Base-by-base conservation (phyloP, 2,329 filamentous ascomycete species). In the Hymenoscyphus repandus region DNA sequence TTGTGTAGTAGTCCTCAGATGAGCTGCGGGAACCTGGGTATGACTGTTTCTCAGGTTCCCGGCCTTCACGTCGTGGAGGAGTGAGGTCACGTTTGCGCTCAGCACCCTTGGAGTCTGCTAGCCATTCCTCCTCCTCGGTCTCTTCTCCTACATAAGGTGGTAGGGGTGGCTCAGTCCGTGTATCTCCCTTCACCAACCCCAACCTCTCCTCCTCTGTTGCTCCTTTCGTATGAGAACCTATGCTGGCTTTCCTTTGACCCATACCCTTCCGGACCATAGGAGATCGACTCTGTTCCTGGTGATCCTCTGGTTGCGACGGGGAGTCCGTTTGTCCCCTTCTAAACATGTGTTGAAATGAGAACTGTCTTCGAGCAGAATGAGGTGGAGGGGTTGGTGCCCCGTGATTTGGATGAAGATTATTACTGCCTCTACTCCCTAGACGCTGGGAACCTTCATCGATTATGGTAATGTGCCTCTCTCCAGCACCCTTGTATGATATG, bases 311-410 rank as follows among this genome's bases (percentile, higher is more conserved):
- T 37, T 46, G 60, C 22, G 45, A 27, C 20, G 20, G 37, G 1
- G 47, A 49, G 18, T 51, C 43, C 1, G 45, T 38, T 36, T 51
- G 49, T 1, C 53, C 54, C 49, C 62, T 63, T 31, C 59, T 40
- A 41, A 96, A 93, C 47, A 96, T 82, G 58, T 87, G 90, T 58
- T 91, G 86, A 74, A 97, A 97, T 15, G 88, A 95, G 70, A 97
- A 99, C 65, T 96, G 89, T 53, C 92, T 79, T 58, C 74, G 79
- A 10, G 86, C 80, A 30, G 73, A 72, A 49, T 78, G 80, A 3
- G 77, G 82, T 4, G 83, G 83, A 1, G 84, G 83, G 3, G 64
- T 67, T 0, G 85, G 84, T 1, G 69, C 71, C 11, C 76, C 51
- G 2, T 47, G 40, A 2, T 49, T 34, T 3, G 60, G 58, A 41